Evolutionary conservation across 2,329 filamentous ascomycete species (phyloP), one percentile per base, ranked within the genome.

Genomic region (Alternaria infectoria): DNA sequence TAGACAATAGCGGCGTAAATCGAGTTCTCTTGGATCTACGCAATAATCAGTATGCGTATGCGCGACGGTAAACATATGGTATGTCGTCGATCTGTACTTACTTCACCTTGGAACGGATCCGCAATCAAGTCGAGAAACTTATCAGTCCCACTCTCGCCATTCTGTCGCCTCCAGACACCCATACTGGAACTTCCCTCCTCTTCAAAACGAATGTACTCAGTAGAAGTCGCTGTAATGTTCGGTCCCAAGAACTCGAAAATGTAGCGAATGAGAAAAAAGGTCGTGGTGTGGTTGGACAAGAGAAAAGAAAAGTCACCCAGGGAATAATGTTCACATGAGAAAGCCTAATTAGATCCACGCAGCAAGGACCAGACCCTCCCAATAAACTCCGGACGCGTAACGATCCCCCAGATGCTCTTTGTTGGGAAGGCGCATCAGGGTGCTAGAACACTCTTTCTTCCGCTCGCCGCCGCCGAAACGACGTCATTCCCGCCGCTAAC

Each of bases 1-100:
- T 91, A 93, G 64, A 86, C 91, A 47, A 98, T 83, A 36, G 94
- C 93, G 59, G 93, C 91, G 81, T 89, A 91, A 59, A 97, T 86
- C 51, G 93, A 91, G 62, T 86, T 85, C 63, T 83, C 75, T 78
- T 84, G 83, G 59, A 89, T 82, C 87, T 89, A 69, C 7, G 15
- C 28, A 25, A 12, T 11, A n/a, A 13, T 54, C 9, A 59, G 49
- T 47, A 36, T 19, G 23, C 23, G 3, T 25, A 51, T 30, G 17
- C 19, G 28, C 6, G 26, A 50, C 12, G 32, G 15, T 32, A n/a
- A 56, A 57, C 13, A 23, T 19, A n/a, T 23, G 30, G 19, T 36
- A 17, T 45, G 1, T 13, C 36, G 44, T 43, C 21, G 28, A 19
- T 17, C 32, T 13, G 51, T 45, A 44, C 65, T 11, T 62, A 79